Evolutionary conservation across 2,329 filamentous ascomycete species (phyloP).

Genomic region (Trichoderma hamatum): DNA sequence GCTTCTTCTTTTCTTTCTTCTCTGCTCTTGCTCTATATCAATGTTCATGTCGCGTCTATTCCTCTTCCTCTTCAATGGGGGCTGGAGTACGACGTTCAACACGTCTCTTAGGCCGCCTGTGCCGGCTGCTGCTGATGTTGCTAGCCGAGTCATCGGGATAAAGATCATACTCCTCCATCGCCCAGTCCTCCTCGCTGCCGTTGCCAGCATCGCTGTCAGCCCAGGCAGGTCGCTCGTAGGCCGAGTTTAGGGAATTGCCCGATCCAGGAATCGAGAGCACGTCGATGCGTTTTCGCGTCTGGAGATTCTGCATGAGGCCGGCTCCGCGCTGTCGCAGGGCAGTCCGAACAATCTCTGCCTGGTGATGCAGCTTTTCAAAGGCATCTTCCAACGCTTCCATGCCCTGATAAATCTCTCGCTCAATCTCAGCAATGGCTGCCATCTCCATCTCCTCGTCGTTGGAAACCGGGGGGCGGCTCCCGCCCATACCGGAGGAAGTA

Average conservation of each 20-base stretch:
- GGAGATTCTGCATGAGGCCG: slow-evolving; percentile 69
- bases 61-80: slow-evolving; percentile 70
- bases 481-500: slow-evolving; percentile 51
- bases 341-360: slow-evolving; percentile 78
- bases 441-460: slow-evolving; percentile 95
- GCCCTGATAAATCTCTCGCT: slow-evolving; percentile 87
- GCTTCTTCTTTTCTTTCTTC: not conserved
- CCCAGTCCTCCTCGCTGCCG: slow-evolving; percentile 61
- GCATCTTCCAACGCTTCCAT: slow-evolving; percentile 96
- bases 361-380: slow-evolving; percentile 86
- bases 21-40: not conserved
- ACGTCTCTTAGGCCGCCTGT: slow-evolving; percentile 67
- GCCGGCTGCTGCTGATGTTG: slow-evolving; percentile 73
- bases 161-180: slow-evolving; percentile 61
- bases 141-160: slow-evolving; percentile 80
- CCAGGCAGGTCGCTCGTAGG: slow-evolving; percentile 49
- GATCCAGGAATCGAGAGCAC: slow-evolving; percentile 54
- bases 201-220: slow-evolving; percentile 47
- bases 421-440: slow-evolving; percentile 83
- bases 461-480: slow-evolving; percentile 67
- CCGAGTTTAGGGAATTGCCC: slow-evolving; percentile 50
- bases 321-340: slow-evolving; percentile 80
- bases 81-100: slow-evolving; percentile 72
- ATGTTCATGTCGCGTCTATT: slow-evolving; percentile 53
- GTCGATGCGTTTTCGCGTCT: slow-evolving; percentile 60